Base-by-base conservation (phyloP, 306 rosid species). In the Acacia confusa region DNA sequence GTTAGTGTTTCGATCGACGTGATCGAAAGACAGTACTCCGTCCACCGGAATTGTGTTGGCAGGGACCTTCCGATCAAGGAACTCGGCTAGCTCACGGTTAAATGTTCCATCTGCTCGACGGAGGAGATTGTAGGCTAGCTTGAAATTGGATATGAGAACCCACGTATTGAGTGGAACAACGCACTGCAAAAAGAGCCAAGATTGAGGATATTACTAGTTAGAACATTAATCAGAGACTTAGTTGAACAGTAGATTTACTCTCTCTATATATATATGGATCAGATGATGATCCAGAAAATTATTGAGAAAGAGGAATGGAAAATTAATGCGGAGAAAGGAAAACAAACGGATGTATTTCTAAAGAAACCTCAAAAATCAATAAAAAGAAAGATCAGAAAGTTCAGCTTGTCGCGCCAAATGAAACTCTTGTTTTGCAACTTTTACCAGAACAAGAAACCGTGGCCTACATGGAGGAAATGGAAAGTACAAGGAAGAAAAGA, bases 81-180 rank as follows among this genome's bases (percentile, higher is more conserved):
- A 91, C 73, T 91, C 95, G n/a, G 95, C 95, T 64, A 91, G 76
- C 84, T 91, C 92, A 25, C 95, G 90, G 77, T 91, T 91, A 81
- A 91, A 89, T 28, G 90, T 88, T 27, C 95, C 95, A 77, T 91
- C 95, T 58, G 93, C 92, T 2, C 91, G 95, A 6, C 95, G 95
- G 34, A 91, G 95, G 67, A 91, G 92, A 80, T 86, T 91, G 87
- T 91, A 91, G 30, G 95, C 88, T 74, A 91, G 52, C 92, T 91
- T 91, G 83, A 91, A 91, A 74, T 89, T 89, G 81, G 95, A 91
- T 84, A 91, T 91, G 45, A 91, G 88, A 57, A 91, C 95, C 95
- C 95, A 91, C 53, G 91, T 91, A 72, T 91, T 91, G 78, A 89
- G 82, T 38, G 95, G 95, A 67, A 91, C 95, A 84, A 89, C 93